These are phyloP conservation scores for Mycosphaerella arachidis DNA, from an alignment of 2,329 filamentous ascomycete genomes.

Conservation along the genomic window DNA sequence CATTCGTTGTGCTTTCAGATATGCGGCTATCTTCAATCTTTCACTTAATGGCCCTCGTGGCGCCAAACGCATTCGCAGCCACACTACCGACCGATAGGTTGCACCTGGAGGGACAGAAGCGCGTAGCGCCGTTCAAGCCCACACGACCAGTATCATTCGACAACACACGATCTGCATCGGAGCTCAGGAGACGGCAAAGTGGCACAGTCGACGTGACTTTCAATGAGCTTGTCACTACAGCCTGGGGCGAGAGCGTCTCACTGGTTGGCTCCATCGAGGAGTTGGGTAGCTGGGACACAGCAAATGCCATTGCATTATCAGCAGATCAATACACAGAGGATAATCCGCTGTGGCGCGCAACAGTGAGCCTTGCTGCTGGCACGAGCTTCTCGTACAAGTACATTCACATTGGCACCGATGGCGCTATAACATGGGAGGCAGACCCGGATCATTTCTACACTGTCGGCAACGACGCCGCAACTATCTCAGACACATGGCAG, in stretches of 20 bases:
- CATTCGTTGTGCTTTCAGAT: slow-evolving; percentile 1
- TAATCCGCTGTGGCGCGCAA: slow-evolving; percentile 59
- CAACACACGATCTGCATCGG: background rate
- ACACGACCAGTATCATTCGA: slow-evolving; percentile 6
- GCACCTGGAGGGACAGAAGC: background rate
- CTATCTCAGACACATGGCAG: slow-evolving; percentile 39
- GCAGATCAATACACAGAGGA: slow-evolving; percentile 55
- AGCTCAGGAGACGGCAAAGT: slow-evolving; percentile 2
- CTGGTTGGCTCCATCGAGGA: slow-evolving; percentile 56
- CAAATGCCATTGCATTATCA: slow-evolving; percentile 53
- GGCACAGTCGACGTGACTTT: slow-evolving; percentile 51
- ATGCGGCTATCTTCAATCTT: slow-evolving; percentile 10
- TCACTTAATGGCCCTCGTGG: slow-evolving; percentile 6
- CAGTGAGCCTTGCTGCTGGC: slow-evolving; percentile 54
- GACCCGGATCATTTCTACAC: slow-evolving; percentile 47
- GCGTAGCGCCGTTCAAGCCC: slow-evolving; percentile 1
- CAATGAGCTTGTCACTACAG: slow-evolving; percentile 54
- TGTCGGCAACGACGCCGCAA: slow-evolving; percentile 36
- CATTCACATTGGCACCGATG: slow-evolving; percentile 54
- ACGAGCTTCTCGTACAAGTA: slow-evolving; percentile 56
- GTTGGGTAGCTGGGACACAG: slow-evolving; percentile 58
- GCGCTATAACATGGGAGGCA: slow-evolving; percentile 59
- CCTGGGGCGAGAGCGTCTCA: slow-evolving; percentile 61
- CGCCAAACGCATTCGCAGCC: slow-evolving; percentile 1
- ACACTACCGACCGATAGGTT: background rate